Percentiles rank a stretch among this genome's conserved stretches.
Evolutionary conservation across 805 yeast species (phyloP).

Genomic region (Schizosaccharomyces pombe): DNA sequence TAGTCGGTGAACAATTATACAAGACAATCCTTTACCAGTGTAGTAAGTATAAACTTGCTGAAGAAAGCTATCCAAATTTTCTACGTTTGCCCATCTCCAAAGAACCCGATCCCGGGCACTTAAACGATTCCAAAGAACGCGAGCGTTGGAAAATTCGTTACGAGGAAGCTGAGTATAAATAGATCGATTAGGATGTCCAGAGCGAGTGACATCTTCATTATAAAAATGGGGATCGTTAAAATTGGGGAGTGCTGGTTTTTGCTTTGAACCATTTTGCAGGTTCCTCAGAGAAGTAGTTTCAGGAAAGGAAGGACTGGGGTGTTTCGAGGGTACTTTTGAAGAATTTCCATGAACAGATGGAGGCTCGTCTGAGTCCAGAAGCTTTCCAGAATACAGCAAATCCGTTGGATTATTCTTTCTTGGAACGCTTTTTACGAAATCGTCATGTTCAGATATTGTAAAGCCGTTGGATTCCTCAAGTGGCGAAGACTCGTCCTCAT

Average conservation of each 20-base stretch:
- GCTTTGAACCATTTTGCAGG: no score
- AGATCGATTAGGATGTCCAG: not conserved
- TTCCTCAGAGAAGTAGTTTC: no score
- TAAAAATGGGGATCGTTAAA: no score
- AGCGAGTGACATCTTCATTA: no score
- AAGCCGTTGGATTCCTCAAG: not conserved
- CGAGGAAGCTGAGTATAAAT: not conserved
- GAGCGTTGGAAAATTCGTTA: not conserved
- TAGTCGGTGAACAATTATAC: conserved; percentile 43
- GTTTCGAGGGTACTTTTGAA: no score
- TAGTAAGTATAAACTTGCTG: conserved; percentile 49
- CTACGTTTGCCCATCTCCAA: conserved; percentile 93
- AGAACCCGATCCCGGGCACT: conserved; percentile 49
- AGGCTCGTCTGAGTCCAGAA: no score
- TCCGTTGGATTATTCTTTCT: not conserved
- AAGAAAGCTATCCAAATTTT: conserved; percentile 68
- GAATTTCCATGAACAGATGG: no score
- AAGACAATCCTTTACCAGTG: conserved; percentile 59
- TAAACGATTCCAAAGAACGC: not conserved
- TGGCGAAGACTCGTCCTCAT: not conserved
- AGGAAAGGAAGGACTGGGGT: no score
- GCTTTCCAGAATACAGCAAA: no score
- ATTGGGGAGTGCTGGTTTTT: no score
- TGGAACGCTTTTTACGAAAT: not conserved
- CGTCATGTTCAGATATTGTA: not conserved